phyloP scores from a whole-genome alignment of 2,329 filamentous ascomycete species.

The Scedosporium dehoogii region DNA sequence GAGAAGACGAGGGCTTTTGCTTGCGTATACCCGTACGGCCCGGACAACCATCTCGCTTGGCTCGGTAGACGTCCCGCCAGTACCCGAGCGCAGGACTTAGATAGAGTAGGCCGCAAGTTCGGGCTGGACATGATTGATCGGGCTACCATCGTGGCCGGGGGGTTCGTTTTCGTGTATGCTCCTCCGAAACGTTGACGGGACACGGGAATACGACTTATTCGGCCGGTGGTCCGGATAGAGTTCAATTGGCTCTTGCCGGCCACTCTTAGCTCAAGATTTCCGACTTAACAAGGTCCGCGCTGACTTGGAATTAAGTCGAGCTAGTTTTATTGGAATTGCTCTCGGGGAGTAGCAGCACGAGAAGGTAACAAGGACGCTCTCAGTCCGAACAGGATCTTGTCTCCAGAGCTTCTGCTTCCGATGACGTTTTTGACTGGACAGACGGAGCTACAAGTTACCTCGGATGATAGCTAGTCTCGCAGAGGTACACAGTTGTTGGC shows the following conservation, averaged over 20 bases:
- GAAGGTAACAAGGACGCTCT: background rate
- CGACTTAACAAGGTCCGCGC: no score
- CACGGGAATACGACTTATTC: no score
- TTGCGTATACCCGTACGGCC: slow-evolving; percentile 72
- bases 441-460: background rate
- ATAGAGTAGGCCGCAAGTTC: background rate
- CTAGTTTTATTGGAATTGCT: background rate
- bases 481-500: no score
- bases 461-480: no score
- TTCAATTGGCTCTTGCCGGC: no score
- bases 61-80: slow-evolving; percentile 6
- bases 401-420: background rate
- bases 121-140: background rate
- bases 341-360: background rate
- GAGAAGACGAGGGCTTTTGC: slow-evolving; percentile 73
- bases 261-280: no score
- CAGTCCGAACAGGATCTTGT: background rate
- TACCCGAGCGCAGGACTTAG: background rate
- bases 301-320: no score
- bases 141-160: background rate
- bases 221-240: no score
- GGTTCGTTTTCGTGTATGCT: background rate
- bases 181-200: no score
- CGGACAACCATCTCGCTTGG: slow-evolving; percentile 40
- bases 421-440: background rate